A percentile compares a stretch with the other conserved stretches of the same genome.
Conservation (phyloP, 257 asterid genomes). For the Petunia secreta region DNA sequence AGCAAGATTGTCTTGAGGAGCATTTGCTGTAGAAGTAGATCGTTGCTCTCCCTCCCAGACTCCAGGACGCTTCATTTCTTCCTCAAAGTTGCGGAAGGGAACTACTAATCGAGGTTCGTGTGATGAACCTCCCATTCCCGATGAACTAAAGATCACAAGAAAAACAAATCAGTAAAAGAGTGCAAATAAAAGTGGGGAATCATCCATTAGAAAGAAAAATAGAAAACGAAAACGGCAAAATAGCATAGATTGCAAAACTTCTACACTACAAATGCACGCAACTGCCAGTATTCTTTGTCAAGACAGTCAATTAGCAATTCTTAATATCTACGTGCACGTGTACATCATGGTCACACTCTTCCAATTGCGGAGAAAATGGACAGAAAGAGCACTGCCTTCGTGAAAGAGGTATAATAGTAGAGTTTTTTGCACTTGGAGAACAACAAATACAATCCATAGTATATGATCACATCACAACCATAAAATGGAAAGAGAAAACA, state of each 20-base stretch:
- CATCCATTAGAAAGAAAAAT: not conserved
- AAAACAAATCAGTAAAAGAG: not conserved
- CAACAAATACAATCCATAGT: not conserved
- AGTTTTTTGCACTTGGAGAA: slow-evolving; percentile 5
- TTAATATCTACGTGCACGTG: slow-evolving; percentile 1
- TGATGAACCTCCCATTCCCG: slow-evolving; percentile 61
- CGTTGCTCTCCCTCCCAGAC: slow-evolving; percentile 83
- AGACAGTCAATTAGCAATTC: slow-evolving; percentile 3
- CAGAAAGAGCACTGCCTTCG: not conserved
- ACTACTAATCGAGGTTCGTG: slow-evolving; percentile 71
- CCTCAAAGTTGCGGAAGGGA: slow-evolving; percentile 96
- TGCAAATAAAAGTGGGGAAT: not conserved
- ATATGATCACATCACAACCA: slow-evolving; percentile 10
- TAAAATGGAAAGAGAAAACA: slow-evolving; percentile 13
- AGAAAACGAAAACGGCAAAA: slow-evolving; percentile 1
- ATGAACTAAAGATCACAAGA: slow-evolving; percentile 42
- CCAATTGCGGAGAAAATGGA: not conserved
- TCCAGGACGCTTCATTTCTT: slow-evolving; percentile 82
- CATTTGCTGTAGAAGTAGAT: slow-evolving; percentile 65
- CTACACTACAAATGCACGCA: not conserved
- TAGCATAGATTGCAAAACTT: not conserved
- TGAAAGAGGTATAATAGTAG: not conserved
- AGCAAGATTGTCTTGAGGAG: slow-evolving; percentile 86
- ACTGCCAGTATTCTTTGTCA: not conserved
- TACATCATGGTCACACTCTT: not conserved